Evolutionary conservation across 768 basidiomycete species (phyloP).

Genomic region (Tricholoma saponaceum): DNA sequence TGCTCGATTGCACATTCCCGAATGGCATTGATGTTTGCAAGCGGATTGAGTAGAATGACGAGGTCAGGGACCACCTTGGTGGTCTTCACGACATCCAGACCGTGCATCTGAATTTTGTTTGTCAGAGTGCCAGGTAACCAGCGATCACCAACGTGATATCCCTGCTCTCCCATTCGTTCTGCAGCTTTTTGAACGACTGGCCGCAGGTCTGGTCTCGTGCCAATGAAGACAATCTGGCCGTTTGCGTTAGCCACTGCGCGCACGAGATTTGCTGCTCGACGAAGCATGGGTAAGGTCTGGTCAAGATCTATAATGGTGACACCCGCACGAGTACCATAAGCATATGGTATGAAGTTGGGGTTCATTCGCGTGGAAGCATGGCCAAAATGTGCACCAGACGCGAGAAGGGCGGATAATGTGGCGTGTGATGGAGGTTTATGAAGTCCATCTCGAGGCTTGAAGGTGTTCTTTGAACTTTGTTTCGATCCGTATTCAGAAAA

Average conservation of each 20-base stretch:
- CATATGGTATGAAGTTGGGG: constrained; percentile 86
- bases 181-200: constrained; percentile 76
- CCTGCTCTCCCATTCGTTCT: constrained; percentile 72
- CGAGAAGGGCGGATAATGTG: constrained; percentile 86
- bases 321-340: constrained; percentile 87
- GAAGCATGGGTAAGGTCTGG: constrained; percentile 85
- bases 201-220: constrained; percentile 77
- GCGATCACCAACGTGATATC: constrained; percentile 78
- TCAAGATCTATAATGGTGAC: constrained; percentile 94
- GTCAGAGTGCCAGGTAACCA: constrained; percentile 98
- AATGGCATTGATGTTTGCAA: constrained; percentile 79
- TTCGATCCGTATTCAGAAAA: constrained; percentile 77
- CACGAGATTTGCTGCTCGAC: constrained; percentile 85
- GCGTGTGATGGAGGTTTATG: constrained; percentile 64
- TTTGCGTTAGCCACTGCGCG: constrained; percentile 76
- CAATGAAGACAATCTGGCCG: constrained; percentile 87
- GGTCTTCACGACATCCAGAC: constrained; percentile 46
- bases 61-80: constrained; percentile 77
- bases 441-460: constrained; percentile 67
- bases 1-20: constrained; percentile 87
- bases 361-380: constrained; percentile 83
- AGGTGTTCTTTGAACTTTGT: constrained; percentile 61
- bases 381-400: constrained; percentile 92
- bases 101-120: constrained; percentile 74
- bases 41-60: constrained; percentile 87